Base-by-base conservation (phyloP, 805 yeast genomes). In the Metschnikowia lochheadii region DNA sequence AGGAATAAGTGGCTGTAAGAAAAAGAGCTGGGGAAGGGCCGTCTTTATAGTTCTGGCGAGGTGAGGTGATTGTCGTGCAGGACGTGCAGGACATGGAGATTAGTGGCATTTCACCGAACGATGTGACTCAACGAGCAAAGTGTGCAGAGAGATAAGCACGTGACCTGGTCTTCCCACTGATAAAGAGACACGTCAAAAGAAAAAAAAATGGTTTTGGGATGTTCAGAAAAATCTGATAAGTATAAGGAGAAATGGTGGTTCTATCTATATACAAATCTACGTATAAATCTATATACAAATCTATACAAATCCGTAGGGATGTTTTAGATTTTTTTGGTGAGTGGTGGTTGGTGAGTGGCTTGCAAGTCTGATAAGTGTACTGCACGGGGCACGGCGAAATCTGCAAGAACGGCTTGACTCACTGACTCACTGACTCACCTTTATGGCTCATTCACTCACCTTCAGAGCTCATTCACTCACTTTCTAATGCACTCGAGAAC, bases 401-500 rank as follows among this genome's bases (percentile, higher is more conserved):
- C 18, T 40, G 43, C 43, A 40, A 15, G 42, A 26, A n/a, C 32
- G 32, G 42, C 42, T 39, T 15, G 34, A 11, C 15, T 29, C n/a
- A 15, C 34, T 40, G 21, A 40, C 42, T 23, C 45, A 32, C 37
- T n/a, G n/a, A n/a, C n/a, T n/a, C n/a, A n/a, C 29, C 8, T 26
- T 18, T 18, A 18, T 18, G 20, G 20, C 20, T 18, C 20, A 18
- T 18, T 6, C 6, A 23, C 26, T 23, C 29, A 26, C 29, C 29
- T 26, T 26, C 4, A 26, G 10, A 5, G 11, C 29, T 26, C 29
- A 11, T 26, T 8, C 29, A 14, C 37, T 41, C 45, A 42, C 18
- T 15, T 42, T n/a, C 48, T 48, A 15, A 57, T 55, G 26, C 49
- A 36, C 4, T 48, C 41, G n/a, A 57, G 56, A n/a, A 57, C 58